Percentiles rank a stretch among this genome's conserved stretches.
These are phyloP conservation scores for Wickerhamiella spandovensis DNA, from an alignment of 805 yeast species.

Conservation along the genomic window DNA sequence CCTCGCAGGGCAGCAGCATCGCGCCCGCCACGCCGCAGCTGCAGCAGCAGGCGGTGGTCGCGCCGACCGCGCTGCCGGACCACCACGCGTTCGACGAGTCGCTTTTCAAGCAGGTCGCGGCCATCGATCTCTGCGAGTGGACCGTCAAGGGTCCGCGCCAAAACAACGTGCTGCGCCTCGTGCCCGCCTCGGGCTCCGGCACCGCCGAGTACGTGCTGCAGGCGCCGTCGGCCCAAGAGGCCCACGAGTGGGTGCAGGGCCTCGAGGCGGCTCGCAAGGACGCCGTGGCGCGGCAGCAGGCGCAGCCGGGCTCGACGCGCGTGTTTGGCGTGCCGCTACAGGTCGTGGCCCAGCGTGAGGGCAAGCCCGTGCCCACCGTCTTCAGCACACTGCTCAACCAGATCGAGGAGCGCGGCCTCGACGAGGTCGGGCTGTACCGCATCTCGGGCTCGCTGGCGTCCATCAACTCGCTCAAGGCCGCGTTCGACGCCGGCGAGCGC, in stretches of 20 bases:
- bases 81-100: slow-evolving; percentile 26
- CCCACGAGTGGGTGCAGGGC: slow-evolving; percentile 57
- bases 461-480: slow-evolving; percentile 38
- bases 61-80: slow-evolving; percentile 48
- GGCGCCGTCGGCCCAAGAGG: slow-evolving; percentile 45
- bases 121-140: slow-evolving; percentile 33
- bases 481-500: slow-evolving; percentile 39
- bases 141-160: slow-evolving; percentile 21
- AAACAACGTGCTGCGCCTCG: neutral
- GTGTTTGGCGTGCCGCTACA: slow-evolving; percentile 83
- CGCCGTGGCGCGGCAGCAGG: slow-evolving; percentile 5
- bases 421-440: slow-evolving; percentile 84
- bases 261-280: slow-evolving; percentile 7
- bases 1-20: neutral
- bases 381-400: slow-evolving; percentile 54
- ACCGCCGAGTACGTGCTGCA: slow-evolving; percentile 36
- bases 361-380: slow-evolving; percentile 46
- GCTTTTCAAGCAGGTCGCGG: slow-evolving; percentile 37
- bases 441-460: slow-evolving; percentile 51
- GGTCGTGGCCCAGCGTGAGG: slow-evolving; percentile 62
- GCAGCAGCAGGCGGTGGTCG: slow-evolving; percentile 25
- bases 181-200: neutral
- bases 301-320: slow-evolving; percentile 24
- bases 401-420: slow-evolving; percentile 75
- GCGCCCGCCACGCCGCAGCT: neutral